Percentiles rank a stretch among this genome's conserved stretches.
phyloP scores from a whole-genome alignment of 2,329 filamentous ascomycete genomes.

The Chalaropsis thielavioides region DNA sequence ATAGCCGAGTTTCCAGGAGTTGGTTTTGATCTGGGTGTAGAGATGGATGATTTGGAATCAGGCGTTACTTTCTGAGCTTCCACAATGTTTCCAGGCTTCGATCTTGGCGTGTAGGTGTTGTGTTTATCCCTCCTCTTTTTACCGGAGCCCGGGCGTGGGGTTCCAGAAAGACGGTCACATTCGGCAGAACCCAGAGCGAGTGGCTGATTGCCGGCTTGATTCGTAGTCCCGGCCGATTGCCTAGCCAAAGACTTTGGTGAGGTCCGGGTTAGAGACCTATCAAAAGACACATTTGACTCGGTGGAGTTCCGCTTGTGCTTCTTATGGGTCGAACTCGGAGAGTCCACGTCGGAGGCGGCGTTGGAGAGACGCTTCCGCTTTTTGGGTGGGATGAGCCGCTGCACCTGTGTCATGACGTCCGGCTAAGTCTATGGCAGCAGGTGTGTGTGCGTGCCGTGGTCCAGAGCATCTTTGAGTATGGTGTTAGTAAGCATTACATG shows the following conservation, averaged over 20 bases:
- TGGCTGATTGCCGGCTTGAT: neutral
- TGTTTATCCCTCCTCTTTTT: neutral
- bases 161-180: neutral
- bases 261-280: neutral
- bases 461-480: neutral
- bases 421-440: neutral
- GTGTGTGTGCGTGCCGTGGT: neutral
- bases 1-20: neutral
- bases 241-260: neutral
- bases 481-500: neutral
- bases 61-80: neutral
- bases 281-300: neutral
- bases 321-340: neutral
- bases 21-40: neutral
- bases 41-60: neutral
- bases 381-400: neutral
- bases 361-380: neutral
- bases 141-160: neutral
- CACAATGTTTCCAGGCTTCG: neutral
- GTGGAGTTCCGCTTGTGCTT: neutral
- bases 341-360: neutral
- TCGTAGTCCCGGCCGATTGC: neutral
- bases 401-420: neutral
- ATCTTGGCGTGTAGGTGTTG: neutral
- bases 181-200: neutral